A percentile compares a stretch with the other conserved stretches of the same genome.
Evolutionary conservation across 768 basidiomycete species (phyloP).

Genomic region (Xerocomus potaroensis): DNA sequence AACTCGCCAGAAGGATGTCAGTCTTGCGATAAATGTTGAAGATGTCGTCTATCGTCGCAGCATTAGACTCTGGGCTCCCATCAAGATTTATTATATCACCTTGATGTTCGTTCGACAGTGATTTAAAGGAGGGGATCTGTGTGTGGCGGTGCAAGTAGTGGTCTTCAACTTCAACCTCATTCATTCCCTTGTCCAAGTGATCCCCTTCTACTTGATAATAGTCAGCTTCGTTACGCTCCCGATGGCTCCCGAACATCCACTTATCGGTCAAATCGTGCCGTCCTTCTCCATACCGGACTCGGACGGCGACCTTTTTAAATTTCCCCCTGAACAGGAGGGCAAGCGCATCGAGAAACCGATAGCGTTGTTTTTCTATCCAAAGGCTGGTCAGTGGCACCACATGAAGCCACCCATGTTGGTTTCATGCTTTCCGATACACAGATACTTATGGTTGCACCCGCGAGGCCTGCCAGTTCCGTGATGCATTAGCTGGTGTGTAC

Average conservation of each 20-base stretch:
- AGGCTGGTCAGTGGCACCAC: slow-evolving; percentile 46
- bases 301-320: slow-evolving; percentile 55
- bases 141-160: too few relatives aligned
- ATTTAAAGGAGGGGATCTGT: too few relatives aligned
- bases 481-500: slow-evolving; percentile 61
- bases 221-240: neutral
- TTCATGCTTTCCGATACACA: slow-evolving; percentile 21
- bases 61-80: too few relatives aligned
- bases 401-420: neutral
- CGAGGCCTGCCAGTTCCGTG: slow-evolving; percentile 79
- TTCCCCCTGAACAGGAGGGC: slow-evolving; percentile 54
- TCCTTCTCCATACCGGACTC: slow-evolving; percentile 59
- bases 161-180: too few relatives aligned
- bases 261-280: slow-evolving; percentile 66
- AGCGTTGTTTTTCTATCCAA: slow-evolving; percentile 77
- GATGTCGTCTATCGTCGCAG: neutral
- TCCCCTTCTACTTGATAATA: slow-evolving; percentile 1
- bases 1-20: neutral
- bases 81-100: too few relatives aligned
- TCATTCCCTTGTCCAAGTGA: too few relatives aligned
- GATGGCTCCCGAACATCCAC: slow-evolving; percentile 43
- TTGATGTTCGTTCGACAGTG: too few relatives aligned
- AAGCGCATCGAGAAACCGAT: slow-evolving; percentile 41
- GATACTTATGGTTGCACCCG: slow-evolving; percentile 77
- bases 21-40: neutral